Base-by-base conservation (phyloP, 345 rosid genomes). In the Rhodamnia rubescens region DNA sequence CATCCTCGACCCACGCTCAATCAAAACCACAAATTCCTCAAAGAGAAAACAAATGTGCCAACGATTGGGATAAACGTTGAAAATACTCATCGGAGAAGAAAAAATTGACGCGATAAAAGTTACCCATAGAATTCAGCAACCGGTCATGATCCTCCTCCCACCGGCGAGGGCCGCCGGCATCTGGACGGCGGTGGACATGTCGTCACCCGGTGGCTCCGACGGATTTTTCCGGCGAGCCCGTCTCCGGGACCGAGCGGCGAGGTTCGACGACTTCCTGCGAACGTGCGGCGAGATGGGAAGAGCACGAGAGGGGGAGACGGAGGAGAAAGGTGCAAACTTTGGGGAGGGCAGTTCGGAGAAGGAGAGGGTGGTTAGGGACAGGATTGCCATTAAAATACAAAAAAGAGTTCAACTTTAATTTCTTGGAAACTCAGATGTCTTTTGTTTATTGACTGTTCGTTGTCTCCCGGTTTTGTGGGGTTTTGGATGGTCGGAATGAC, bases 311-410 rank as follows among this genome's bases (percentile, higher is more conserved):
- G 0, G 80, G 47, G 47, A 69, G 80, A 36, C 2, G 84, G 44
- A 18, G 44, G 58, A 16, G 44, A 26, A 86, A 61, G 50, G 16
- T 84, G 47, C n/a, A 84, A 69, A 8, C 26, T 90, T 78, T 81
- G 85, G 24, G 10, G 85, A 87, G 87, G 90, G 83, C 24, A 91
- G 89, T 86, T 84, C 85, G 57, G 91, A 75, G 91, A 90, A 74
- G 82, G 87, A 29, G 1, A 32, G 50, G 83, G 89, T 52, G 47
- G 81, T 53, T 69, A 80, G 50, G 29, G 3, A 56, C 53, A 74
- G 51, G 36, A 20, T 82, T 80, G 92, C 92, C 95, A 92, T 92
- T 89, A 83, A 29, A 4, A 61, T 51, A 40, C 61, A 56, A 44
- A 6, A 29, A 55, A 20, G 29, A 36, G 24, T 49, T 24, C 50